Evolutionary conservation across 2,329 filamentous ascomycete genomes (phyloP).

Genomic region (Cladosporium sp.): DNA sequence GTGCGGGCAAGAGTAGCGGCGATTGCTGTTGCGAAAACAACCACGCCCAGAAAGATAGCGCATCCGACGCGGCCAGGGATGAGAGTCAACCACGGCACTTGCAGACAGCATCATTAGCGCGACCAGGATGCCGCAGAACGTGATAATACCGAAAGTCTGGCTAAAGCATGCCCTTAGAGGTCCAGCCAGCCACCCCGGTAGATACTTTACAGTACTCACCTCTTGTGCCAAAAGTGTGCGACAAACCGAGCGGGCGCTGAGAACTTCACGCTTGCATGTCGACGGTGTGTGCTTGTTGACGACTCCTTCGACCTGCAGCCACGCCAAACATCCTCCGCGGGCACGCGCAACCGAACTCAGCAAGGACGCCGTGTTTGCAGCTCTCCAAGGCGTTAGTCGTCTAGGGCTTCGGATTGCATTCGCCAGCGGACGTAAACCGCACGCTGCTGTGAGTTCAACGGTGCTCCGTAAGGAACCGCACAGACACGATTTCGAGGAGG

Average conservation of each 20-base stretch:
- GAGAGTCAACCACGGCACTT: not conserved
- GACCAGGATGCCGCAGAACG: not conserved
- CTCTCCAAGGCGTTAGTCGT: not conserved
- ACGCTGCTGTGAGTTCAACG: not conserved
- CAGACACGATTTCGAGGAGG: not conserved
- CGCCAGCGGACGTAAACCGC: not conserved
- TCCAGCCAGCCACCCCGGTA: not conserved
- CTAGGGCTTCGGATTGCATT: not conserved
- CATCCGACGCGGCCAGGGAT: not conserved
- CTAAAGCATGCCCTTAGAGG: not conserved
- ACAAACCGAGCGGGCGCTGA: not conserved
- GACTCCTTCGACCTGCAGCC: not conserved
- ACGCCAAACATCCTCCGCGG: not conserved
- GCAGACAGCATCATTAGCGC: constrained; percentile 3
- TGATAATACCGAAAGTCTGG: constrained; percentile 12
- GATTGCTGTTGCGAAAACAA: constrained; percentile 8
- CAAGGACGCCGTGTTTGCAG: not conserved
- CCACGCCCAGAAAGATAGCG: constrained; percentile 11
- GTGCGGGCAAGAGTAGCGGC: not conserved
- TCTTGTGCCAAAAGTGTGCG: not conserved
- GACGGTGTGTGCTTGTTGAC: not conserved
- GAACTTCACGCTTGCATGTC: constrained; percentile 4
- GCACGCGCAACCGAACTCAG: not conserved
- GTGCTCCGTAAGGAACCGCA: not conserved
- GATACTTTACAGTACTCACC: not conserved